Evolutionary conservation across 2,329 filamentous ascomycete species (phyloP), one percentile per base, ranked within the genome.

Genomic region (Xylariaceae sp.): DNA sequence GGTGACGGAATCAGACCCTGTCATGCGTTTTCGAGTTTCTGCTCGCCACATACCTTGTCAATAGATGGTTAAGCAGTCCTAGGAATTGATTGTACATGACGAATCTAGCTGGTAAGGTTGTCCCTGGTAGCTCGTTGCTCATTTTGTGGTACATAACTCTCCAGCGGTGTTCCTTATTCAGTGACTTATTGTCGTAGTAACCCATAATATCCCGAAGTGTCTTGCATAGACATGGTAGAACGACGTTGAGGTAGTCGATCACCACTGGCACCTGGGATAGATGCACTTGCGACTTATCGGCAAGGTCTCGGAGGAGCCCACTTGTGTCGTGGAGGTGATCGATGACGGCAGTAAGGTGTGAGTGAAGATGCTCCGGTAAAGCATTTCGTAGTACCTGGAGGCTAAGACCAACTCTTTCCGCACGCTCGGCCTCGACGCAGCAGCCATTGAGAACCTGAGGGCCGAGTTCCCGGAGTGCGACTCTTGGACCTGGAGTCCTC

Each of bases 121-220:
- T 74, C 0, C 78, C 80, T 2, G 73, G 76, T 3, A 76, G 77
- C 63, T 85, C 80, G 20, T 78, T 73, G 6, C 74, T 76, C 75
- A 86, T 76, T 4, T 72, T 69, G 65, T 84, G 75, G 63, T 80
- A 83, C 81, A 86, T 85, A 59, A 75, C 76, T 35, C 77, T 75
- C 83, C 84, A 86, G 48, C 82, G 76, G 29, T 75, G 70, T 55
- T 79, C 74, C 48, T 75, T 77, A 15, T 73, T 71, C 35, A 78
- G 59, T 4, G 72, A 73, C 29, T 72, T 76, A 62, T 85, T 78
- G 27, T 82, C 76, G 61, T 82, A 79, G 66, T 77, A 77, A 7
- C 53, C 57, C 33, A 69, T 76, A 58, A 86, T 85, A 55, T 85
- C 81, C 35, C 73, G 67, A 13, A 86, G 66, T 0, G 79, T 80